These are phyloP conservation scores for Phytophthora syringae DNA, from an alignment of 352 stramenopile species.

Conservation along the genomic window DNA sequence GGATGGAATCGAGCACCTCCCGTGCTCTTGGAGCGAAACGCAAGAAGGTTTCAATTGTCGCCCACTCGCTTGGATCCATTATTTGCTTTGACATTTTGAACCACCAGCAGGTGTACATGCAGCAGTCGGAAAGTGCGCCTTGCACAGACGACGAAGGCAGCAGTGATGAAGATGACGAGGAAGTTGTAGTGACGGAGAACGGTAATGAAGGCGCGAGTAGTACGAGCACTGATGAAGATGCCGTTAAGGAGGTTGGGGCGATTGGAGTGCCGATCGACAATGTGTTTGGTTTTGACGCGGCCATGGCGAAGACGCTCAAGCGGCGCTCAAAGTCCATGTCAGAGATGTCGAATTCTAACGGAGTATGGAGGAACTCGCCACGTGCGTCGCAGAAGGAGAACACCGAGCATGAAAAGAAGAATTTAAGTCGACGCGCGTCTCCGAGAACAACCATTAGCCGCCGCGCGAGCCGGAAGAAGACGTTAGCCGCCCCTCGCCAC, in stretches of 20 bases:
- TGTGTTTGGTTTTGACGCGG: slow-evolving; percentile 42
- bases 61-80: slow-evolving; percentile 90
- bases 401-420: slow-evolving; percentile 12
- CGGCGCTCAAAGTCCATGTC: slow-evolving; percentile 53
- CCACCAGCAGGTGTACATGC: slow-evolving; percentile 60
- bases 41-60: slow-evolving; percentile 89
- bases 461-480: slow-evolving; percentile 21
- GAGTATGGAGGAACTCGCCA: slow-evolving; percentile 27
- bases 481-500: slow-evolving; percentile 10
- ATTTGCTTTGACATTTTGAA: slow-evolving; percentile 94
- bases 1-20: slow-evolving; percentile 32
- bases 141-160: slow-evolving; percentile 46
- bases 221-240: slow-evolving; percentile 25
- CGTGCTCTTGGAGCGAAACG: slow-evolving; percentile 23
- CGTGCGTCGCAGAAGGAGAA: slow-evolving; percentile 6
- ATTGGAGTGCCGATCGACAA: slow-evolving; percentile 21
- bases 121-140: slow-evolving; percentile 33
- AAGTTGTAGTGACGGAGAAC: slow-evolving; percentile 32
- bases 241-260: neutral
- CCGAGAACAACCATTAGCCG: slow-evolving; percentile 8
- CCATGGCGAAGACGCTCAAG: slow-evolving; percentile 36
- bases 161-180: slow-evolving; percentile 50
- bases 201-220: slow-evolving; percentile 21
- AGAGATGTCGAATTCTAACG: slow-evolving; percentile 34
- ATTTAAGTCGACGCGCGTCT: slow-evolving; percentile 4